These are phyloP conservation scores for Yamadazyma blattariae DNA, from an alignment of 1,139 yeast genomes.

Conservation along the genomic window DNA sequence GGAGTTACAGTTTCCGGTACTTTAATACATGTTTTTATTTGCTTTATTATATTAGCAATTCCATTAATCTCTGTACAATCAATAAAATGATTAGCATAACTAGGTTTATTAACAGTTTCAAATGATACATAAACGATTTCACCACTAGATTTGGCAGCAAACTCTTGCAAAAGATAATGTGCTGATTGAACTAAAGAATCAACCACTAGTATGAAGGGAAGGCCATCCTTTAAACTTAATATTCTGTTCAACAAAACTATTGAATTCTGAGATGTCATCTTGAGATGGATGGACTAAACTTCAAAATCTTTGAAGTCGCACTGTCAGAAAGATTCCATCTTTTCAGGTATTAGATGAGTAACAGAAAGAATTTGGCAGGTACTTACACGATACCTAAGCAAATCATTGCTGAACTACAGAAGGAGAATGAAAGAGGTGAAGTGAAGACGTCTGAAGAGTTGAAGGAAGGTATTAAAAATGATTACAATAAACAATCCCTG, in stretches of 20 bases:
- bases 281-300: background rate
- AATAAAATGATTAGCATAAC: slow-evolving; percentile 46
- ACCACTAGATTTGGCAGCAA: slow-evolving; percentile 32
- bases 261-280: slow-evolving; percentile 51
- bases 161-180: slow-evolving; percentile 51
- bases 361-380: slow-evolving; percentile 23
- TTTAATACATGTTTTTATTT: slow-evolving; percentile 15
- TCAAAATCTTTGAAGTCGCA: background rate
- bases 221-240: slow-evolving; percentile 62
- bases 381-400: slow-evolving; percentile 31
- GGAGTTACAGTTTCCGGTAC: slow-evolving; percentile 5
- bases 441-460: slow-evolving; percentile 17
- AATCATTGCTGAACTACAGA: slow-evolving; percentile 23
- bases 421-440: slow-evolving; percentile 24
- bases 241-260: slow-evolving; percentile 59
- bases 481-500: slow-evolving; percentile 9
- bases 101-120: slow-evolving; percentile 57
- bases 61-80: slow-evolving; percentile 38
- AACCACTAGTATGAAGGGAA: slow-evolving; percentile 67
- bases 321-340: background rate
- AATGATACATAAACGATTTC: slow-evolving; percentile 50
- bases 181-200: slow-evolving; percentile 77
- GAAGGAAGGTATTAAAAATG: slow-evolving; percentile 18
- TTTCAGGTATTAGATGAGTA: too few relatives aligned
- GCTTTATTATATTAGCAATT: background rate